Evolutionary conservation across 2,329 filamentous ascomycete species (phyloP), one percentile per base, ranked within the genome.

Genomic region (Colletotrichum incanum): DNA sequence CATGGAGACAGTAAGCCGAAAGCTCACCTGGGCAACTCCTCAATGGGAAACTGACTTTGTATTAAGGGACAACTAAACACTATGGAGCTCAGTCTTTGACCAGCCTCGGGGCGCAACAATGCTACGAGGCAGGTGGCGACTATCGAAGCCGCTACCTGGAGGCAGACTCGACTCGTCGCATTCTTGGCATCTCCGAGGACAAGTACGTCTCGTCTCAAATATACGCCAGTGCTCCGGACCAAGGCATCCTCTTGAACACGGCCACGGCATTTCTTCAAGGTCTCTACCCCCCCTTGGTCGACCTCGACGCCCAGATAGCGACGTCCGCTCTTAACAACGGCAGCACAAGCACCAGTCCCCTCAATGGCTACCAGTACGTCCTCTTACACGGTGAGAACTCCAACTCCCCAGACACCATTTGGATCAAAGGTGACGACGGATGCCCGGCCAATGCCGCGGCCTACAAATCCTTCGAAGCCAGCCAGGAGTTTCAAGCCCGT

Each of bases 381-480:
- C 70, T 78, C 2, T 74, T 82, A 12, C 77, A 80, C 16, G 77
- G 78, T 50, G 72, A 78, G 59, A 77, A 76, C 64, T 75, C 77
- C 31, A 77, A 81, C 45, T 80, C 79, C 11, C 79, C 79, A 9
- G 79, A 81, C 56, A 80, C 78, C 14, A 80, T 82, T 59, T 82
- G 80, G 80, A 81, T 82, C 75, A 82, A 82, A 73, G 80, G 80
- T 9, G 80, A 81, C 12, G 80, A 81, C 1, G 74, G 73, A n/a
- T 81, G 80, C 54, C 80, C 80, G 5, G 77, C 76, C 3, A 78
- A 78, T 39, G 75, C 71, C 1, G 73, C 69, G 0, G 75, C 80
- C 0, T 77, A 75, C 56, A 76, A 78, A 71, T 74, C 77, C 0
- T 82, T 80, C 54, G 68, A 72, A 65, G 58, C 78, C n/a, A 81